A percentile compares a stretch with the other conserved stretches of the same genome.
Conservation (phyloP, 441 rosid genomes). For the Populus hybrid region DNA sequence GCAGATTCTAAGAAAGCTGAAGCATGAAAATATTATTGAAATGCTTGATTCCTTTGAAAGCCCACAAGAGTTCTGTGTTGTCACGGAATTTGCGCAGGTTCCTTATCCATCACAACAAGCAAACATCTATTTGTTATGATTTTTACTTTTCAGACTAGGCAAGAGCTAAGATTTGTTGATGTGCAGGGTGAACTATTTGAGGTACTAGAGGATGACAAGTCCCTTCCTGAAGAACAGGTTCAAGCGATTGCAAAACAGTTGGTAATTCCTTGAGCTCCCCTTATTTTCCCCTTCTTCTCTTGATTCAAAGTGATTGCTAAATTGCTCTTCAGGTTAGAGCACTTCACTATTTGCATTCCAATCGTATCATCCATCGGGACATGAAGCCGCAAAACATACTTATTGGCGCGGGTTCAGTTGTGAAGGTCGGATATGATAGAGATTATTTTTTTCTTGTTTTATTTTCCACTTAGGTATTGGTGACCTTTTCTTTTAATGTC, state of each 20-base stretch:
- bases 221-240: slow-evolving; percentile 97
- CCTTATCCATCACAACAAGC: not conserved
- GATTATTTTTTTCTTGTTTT: not conserved
- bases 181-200: slow-evolving; percentile 93
- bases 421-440: slow-evolving; percentile 56
- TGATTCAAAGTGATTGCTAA: not conserved
- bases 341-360: slow-evolving; percentile 90
- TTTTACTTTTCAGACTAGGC: not conserved
- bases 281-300: slow-evolving; percentile 2
- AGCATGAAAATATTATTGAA: slow-evolving; percentile 92
- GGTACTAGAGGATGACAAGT: slow-evolving; percentile 95
- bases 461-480: not conserved
- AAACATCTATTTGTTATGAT: not conserved
- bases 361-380: slow-evolving; percentile 97
- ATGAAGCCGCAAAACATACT: slow-evolving; percentile 60
- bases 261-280: slow-evolving; percentile 43
- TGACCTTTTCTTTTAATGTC: not conserved
- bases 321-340: slow-evolving; percentile 68
- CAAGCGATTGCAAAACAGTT: slow-evolving; percentile 97
- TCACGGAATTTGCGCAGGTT: slow-evolving; percentile 98
- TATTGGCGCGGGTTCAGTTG: slow-evolving; percentile 78
- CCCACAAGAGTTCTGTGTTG: slow-evolving; percentile 94
- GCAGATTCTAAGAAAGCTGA: slow-evolving; percentile 92
- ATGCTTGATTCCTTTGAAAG: slow-evolving; percentile 98
- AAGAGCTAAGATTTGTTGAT: not conserved